These are phyloP conservation scores for Suhomyces canberraensis DNA, from an alignment of 805 yeast genomes.

Conservation along the genomic window DNA sequence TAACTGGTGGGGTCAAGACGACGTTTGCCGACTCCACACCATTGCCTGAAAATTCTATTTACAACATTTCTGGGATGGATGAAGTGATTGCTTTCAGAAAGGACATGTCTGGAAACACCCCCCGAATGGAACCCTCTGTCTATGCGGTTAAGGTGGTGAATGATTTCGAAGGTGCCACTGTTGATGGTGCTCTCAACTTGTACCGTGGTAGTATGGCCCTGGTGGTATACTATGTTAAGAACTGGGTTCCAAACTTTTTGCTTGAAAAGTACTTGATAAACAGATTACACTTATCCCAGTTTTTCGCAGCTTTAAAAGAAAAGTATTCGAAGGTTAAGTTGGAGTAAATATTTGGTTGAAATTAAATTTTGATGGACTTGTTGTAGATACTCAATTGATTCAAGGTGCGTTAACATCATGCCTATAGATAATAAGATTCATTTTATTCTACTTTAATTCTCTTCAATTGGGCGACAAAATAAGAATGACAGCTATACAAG, in stretches of 20 bases:
- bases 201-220: constrained; percentile 54
- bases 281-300: constrained; percentile 29
- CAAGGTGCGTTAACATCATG: too few species aligned
- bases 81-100: constrained; percentile 50
- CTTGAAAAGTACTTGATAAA: constrained; percentile 38
- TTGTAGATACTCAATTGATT: too few species aligned
- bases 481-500: too few species aligned
- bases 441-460: too few species aligned
- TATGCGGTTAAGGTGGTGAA: constrained; percentile 56
- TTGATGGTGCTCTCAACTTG: constrained; percentile 43
- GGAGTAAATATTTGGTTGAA: not conserved
- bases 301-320: constrained; percentile 21
- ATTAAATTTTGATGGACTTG: too few species aligned
- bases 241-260: constrained; percentile 46
- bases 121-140: constrained; percentile 56
- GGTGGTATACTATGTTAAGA: constrained; percentile 16
- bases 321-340: constrained; percentile 18
- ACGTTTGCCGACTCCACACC: constrained; percentile 65
- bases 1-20: constrained; percentile 76
- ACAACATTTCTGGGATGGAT: constrained; percentile 47
- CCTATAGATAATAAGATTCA: too few species aligned
- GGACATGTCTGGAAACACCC: constrained; percentile 54
- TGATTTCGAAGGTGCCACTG: constrained; percentile 40
- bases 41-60: constrained; percentile 54
- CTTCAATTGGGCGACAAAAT: too few species aligned